Evolutionary conservation across 805 yeast genomes (phyloP), one percentile per base, ranked within the genome.

Genomic region (Candida gorgasii): DNA sequence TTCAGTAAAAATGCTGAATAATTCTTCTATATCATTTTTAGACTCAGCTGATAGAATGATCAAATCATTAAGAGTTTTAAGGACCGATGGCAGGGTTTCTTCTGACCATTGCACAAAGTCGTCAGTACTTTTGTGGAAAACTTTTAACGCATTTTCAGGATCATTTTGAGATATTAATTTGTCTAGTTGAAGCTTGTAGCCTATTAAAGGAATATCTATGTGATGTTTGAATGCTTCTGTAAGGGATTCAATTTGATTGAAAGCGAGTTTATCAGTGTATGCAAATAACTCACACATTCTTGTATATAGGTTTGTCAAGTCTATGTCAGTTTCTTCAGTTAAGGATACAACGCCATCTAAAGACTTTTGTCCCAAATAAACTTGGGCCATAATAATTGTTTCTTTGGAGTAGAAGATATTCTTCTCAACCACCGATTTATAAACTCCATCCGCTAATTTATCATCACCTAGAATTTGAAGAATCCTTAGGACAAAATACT

Each of bases 11-110:
- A 54, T 53, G 4, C 61, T 58, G 45, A 69, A 70, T 1, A 63
- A 47, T 5, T 48, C 55, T 3, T 15, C 18, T 11, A 64, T 50
- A 41, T 68, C 58, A 11, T 63, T 56, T 24, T 67, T 60, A 3
- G 33, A 13, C 4, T 58, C 44, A 17, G 70, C 62, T 7, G 62
- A 39, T 0, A 65, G 48, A 18, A 72, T 47, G 8, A 79, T 63
- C 48, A 78, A 72, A 12, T 72, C 62, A 52, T 71, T 69, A 44
- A 82, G 58, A 0, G 76, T 63, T 5, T 64, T 55, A 44, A 63
- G 66, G 2, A 78, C 48, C n/a, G 61, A 60, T 1, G 75, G 70
- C 36, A 62, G 58, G 9, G 42, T 18, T 12, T 46, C 40, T 22
- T 46, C 51, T 8, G 43, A 32, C 72, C 72, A 66, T 23, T 54